Evolutionary conservation across 1,139 yeast genomes (phyloP).

Genomic region (Waltiozyma sp.): DNA sequence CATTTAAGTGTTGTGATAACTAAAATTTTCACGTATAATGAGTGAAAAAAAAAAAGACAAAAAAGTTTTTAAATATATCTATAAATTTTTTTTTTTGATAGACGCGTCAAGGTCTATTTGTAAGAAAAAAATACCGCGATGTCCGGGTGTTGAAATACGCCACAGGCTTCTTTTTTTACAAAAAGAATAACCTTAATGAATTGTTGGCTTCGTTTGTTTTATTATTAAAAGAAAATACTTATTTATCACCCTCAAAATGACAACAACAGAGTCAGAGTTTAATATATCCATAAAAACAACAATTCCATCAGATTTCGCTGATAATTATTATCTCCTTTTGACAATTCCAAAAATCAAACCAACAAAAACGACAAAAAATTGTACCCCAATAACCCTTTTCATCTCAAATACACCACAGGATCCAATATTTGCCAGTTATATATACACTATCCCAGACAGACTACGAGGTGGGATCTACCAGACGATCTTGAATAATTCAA

Average conservation of each 20-base stretch:
- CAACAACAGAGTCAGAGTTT: background rate
- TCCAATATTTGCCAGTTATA: conserved; percentile 21
- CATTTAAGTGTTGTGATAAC: background rate
- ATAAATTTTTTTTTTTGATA: too few species aligned
- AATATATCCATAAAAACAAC: background rate
- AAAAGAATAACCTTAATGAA: too few species aligned
- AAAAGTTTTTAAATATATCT: too few species aligned
- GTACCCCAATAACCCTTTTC: conserved; percentile 23
- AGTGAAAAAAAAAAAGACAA: too few species aligned
- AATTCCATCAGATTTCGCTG: conserved; percentile 20
- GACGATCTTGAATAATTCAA: conserved; percentile 26
- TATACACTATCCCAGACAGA: conserved; percentile 13
- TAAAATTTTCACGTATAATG: too few species aligned
- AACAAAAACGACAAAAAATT: conserved; percentile 11
- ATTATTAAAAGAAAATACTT: too few species aligned
- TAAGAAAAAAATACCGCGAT: background rate
- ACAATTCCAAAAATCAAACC: conserved; percentile 16
- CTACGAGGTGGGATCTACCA: conserved; percentile 21
- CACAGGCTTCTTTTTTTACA: too few species aligned
- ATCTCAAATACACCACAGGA: conserved; percentile 21
- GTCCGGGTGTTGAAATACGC: background rate
- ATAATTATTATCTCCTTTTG: conserved; percentile 21
- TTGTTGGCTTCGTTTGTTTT: too few species aligned
- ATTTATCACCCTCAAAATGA: too few species aligned
- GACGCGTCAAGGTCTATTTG: too few species aligned